A percentile compares a stretch with the other conserved stretches of the same genome.
Evolutionary conservation across 2,329 filamentous ascomycete genomes (phyloP).

Genomic region (Microascus cirrosus): DNA sequence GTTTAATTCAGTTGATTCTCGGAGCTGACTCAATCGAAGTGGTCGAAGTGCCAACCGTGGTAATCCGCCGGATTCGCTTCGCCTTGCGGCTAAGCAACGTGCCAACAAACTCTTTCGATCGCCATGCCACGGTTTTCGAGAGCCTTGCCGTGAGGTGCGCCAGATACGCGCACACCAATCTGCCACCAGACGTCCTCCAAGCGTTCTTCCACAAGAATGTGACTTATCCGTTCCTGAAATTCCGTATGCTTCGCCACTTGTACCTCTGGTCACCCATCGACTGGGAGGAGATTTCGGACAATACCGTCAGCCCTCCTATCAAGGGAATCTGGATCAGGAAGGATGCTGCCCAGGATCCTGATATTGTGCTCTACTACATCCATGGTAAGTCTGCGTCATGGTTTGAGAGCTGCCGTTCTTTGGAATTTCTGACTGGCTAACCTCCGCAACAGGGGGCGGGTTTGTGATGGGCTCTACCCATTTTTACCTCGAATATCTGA

Average conservation of each 20-base stretch:
- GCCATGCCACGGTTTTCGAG: constrained; percentile 1
- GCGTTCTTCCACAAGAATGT: constrained; percentile 2
- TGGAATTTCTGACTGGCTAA: not conserved
- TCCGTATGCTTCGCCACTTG: constrained; percentile 4
- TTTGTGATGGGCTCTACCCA: constrained; percentile 74
- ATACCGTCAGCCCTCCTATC: not conserved
- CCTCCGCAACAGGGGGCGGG: constrained; percentile 49
- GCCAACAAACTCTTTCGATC: not conserved
- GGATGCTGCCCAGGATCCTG: constrained; percentile 49
- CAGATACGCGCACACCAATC: constrained; percentile 1
- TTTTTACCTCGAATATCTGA: constrained; percentile 77
- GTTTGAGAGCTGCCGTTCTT: not conserved
- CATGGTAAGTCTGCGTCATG: constrained; percentile 44
- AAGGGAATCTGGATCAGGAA: constrained; percentile 58
- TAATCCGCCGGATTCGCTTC: not conserved
- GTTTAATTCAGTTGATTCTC: not conserved
- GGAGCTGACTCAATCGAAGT: not conserved
- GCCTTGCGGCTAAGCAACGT: not conserved
- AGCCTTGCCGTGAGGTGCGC: constrained; percentile 3
- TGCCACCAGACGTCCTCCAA: constrained; percentile 2
- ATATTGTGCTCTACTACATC: constrained; percentile 72
- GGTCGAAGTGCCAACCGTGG: not conserved
- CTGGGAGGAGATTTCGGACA: not conserved
- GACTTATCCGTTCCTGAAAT: not conserved
- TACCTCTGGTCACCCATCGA: not conserved